These are phyloP conservation scores for Colletotrichum sp. DNA, from an alignment of 2,329 filamentous ascomycete genomes.

Conservation along the genomic window DNA sequence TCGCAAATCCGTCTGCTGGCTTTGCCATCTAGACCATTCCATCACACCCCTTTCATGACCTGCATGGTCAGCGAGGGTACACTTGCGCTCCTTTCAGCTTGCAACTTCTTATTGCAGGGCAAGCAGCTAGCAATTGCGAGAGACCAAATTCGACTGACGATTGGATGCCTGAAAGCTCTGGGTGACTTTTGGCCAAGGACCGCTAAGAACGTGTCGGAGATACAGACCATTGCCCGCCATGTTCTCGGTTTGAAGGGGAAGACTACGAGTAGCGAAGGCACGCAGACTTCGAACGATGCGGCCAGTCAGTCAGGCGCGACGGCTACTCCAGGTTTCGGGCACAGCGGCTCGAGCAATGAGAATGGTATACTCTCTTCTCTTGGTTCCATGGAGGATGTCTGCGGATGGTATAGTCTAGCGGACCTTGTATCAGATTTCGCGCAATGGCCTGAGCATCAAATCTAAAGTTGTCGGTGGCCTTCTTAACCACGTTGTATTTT, in stretches of 20 bases:
- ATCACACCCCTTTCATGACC: conserved; percentile 43
- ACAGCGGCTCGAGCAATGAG: neutral
- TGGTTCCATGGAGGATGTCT: conserved; percentile 4
- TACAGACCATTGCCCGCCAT: conserved; percentile 42
- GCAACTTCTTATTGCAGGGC: conserved; percentile 36
- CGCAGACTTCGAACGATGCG: neutral
- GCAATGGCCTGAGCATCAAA: neutral
- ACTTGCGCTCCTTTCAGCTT: conserved; percentile 40
- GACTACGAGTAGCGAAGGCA: too few species aligned
- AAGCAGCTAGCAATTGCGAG: conserved; percentile 38
- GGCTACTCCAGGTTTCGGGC: neutral
- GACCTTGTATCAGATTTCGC: neutral
- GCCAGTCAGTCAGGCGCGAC: neutral
- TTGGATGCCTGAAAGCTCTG: conserved; percentile 43
- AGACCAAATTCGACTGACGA: conserved; percentile 44
- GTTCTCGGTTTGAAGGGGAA: conserved; percentile 24
- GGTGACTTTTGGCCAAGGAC: conserved; percentile 42
- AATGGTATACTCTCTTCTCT: neutral
- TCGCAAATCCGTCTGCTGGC: conserved; percentile 42
- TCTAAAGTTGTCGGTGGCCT: accelerated
- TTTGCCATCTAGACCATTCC: conserved; percentile 35
- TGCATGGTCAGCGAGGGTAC: conserved; percentile 46
- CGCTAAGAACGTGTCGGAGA: conserved; percentile 39
- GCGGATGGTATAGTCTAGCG: neutral
- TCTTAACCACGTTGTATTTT: accelerated